Evolutionary conservation across 169 alveolate genomes (phyloP).

Genomic region (Plasmodium coatneyi): DNA sequence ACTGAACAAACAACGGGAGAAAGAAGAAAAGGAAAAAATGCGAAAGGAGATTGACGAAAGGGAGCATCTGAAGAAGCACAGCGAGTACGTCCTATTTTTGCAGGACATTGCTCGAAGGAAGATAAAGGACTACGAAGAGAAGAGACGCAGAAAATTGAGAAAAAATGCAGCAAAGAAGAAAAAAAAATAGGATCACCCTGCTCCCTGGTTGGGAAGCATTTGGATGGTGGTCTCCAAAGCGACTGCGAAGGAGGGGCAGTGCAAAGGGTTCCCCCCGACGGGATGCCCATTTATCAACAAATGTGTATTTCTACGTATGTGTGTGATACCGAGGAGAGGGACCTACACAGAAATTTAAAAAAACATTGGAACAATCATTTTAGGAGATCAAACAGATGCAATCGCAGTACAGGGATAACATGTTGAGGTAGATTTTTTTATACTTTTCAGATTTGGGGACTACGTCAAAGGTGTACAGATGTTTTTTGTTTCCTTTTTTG

Average conservation of each 20-base stretch:
- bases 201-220: not conserved
- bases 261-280: not conserved
- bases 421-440: slow-evolving; percentile 37
- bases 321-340: not conserved
- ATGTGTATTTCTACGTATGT: not conserved
- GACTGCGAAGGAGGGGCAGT: not conserved
- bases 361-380: not conserved
- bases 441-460: slow-evolving; percentile 27
- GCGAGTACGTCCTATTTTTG: slow-evolving; percentile 38
- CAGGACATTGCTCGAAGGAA: slow-evolving; percentile 53
- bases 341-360: not conserved
- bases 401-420: slow-evolving; percentile 13
- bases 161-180: slow-evolving; percentile 1
- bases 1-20: slow-evolving; percentile 21
- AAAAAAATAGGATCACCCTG: not conserved
- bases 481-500: slow-evolving; percentile 10
- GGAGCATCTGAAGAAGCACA: slow-evolving; percentile 29
- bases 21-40: slow-evolving; percentile 50
- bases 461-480: slow-evolving; percentile 24
- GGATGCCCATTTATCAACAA: not conserved
- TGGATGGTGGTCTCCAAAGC: not conserved
- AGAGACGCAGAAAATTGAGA: slow-evolving; percentile 3
- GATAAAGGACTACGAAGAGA: slow-evolving; percentile 52
- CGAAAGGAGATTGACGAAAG: slow-evolving; percentile 26
- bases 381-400: slow-evolving; percentile 23